phyloP scores from a whole-genome alignment of 352 stramenopile genomes.

The Albugo laibachii region DNA sequence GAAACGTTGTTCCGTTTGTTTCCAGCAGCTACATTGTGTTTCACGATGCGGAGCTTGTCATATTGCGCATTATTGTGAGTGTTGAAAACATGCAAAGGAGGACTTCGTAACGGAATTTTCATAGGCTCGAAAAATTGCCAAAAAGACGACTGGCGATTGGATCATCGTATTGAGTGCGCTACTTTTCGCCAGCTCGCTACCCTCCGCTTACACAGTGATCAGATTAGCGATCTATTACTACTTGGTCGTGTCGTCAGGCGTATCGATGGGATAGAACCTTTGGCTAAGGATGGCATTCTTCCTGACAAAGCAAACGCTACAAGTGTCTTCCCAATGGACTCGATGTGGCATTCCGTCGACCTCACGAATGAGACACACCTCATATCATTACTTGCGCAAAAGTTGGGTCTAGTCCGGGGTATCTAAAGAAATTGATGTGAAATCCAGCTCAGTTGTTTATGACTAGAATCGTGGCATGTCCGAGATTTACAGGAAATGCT shows the following conservation, averaged over 20 bases:
- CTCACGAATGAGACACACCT: constrained; percentile 25
- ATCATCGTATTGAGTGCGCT: constrained; percentile 45
- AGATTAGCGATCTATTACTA: constrained; percentile 32
- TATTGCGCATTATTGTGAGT: constrained; percentile 35
- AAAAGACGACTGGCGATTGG: constrained; percentile 28
- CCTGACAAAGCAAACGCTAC: background rate
- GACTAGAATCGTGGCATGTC: constrained; percentile 8
- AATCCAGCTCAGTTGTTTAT: background rate
- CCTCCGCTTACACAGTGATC: constrained; percentile 10
- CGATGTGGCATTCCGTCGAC: constrained; percentile 41
- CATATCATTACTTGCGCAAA: constrained; percentile 21
- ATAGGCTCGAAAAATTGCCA: constrained; percentile 42
- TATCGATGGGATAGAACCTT: background rate
- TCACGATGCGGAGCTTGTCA: constrained; percentile 36
- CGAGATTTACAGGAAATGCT: constrained; percentile 35
- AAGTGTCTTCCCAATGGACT: constrained; percentile 7
- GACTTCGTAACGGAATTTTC: background rate
- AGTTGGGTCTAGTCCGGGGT: constrained; percentile 28
- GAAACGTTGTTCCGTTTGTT: constrained; percentile 43
- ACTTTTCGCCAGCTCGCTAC: constrained; percentile 17
- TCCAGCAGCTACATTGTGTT: constrained; percentile 7
- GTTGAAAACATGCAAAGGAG: no score
- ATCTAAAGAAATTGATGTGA: background rate
- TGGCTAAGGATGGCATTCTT: background rate
- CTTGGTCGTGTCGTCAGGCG: constrained; percentile 27